Evolutionary conservation across 176 grass and related monocot species (phyloP).

Genomic region (Musa acuminata): DNA sequence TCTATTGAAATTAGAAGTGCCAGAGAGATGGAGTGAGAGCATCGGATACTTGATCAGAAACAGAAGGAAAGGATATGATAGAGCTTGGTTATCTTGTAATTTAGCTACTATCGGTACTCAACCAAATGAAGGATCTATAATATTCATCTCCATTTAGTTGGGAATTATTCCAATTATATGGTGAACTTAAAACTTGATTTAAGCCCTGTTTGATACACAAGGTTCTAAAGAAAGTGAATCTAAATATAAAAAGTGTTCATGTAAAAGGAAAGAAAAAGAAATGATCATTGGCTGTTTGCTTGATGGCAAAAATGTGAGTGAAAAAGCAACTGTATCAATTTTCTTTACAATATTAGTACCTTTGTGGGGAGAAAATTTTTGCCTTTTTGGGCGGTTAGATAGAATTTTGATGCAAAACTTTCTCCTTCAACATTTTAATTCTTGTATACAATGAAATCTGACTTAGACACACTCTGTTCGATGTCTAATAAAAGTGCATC

Average conservation of each 20-base stretch:
- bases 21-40: neutral
- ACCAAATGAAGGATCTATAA: neutral
- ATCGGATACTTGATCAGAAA: neutral
- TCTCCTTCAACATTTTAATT: neutral
- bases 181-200: neutral
- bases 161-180: neutral
- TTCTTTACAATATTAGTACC: neutral
- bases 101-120: neutral
- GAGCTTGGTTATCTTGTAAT: neutral
- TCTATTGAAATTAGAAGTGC: neutral
- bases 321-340: neutral
- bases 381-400: neutral
- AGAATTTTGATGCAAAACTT: neutral
- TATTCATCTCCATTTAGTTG: neutral
- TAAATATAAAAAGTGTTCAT: neutral
- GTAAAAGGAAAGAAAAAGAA: neutral
- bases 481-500: no score
- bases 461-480: no score
- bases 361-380: neutral
- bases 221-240: neutral
- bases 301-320: neutral
- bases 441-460: no score
- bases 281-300: neutral
- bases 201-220: neutral
- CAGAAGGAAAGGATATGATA: neutral